Evolutionary conservation across 768 basidiomycete species (phyloP).

Genomic region (Pleurotus sapidus): DNA sequence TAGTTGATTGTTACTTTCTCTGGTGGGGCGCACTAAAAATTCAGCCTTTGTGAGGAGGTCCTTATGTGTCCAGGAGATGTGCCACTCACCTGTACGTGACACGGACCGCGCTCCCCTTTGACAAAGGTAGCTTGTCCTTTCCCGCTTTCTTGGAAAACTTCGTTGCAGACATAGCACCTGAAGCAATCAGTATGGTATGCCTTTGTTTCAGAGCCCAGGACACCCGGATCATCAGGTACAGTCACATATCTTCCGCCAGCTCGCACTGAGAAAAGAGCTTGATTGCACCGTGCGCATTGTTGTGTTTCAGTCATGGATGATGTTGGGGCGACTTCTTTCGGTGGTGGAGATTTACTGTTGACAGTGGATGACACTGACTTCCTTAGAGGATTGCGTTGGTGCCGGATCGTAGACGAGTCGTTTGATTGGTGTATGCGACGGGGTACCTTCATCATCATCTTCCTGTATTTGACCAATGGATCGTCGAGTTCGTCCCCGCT

Average conservation of each 20-base stretch:
- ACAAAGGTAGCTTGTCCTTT: conserved; percentile 73
- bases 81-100: conserved; percentile 56
- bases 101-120: conserved; percentile 58
- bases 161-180: conserved; percentile 64
- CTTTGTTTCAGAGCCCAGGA: conserved; percentile 43
- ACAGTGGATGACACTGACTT: not conserved
- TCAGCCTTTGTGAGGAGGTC: not conserved
- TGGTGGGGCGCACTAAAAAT: conserved; percentile 40
- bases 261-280: conserved; percentile 52
- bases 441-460: conserved; percentile 21
- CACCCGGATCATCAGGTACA: conserved; percentile 47
- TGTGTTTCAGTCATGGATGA: conserved; percentile 29
- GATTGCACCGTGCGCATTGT: conserved; percentile 59
- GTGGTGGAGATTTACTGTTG: not conserved
- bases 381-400: not conserved
- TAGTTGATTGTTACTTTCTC: conserved; percentile 34
- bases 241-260: conserved; percentile 58
- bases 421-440: conserved; percentile 27
- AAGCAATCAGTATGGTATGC: conserved; percentile 78
- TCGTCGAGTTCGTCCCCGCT: conserved; percentile 27
- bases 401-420: not conserved
- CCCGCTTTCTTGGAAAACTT: conserved; percentile 56
- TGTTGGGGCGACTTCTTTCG: conserved; percentile 19
- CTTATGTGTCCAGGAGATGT: not conserved
- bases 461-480: conserved; percentile 15